Evolutionary conservation across 2,329 filamentous ascomycete species (phyloP).

Genomic region (Botrytis pseudocinerea): DNA sequence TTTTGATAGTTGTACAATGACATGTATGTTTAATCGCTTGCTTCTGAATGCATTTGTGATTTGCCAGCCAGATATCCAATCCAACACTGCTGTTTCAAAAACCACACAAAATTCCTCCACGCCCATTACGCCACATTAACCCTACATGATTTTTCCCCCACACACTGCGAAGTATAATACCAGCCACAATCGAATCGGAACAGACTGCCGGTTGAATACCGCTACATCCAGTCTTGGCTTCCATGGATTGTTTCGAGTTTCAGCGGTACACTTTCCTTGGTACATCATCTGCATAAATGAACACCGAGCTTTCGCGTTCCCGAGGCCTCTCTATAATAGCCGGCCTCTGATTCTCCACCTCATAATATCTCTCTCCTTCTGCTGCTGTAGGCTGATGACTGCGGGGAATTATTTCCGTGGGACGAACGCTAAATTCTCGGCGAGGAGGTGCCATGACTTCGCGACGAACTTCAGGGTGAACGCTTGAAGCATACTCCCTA

Average conservation of each 20-base stretch:
- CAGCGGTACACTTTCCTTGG: constrained; percentile 40
- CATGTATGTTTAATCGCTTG: background rate
- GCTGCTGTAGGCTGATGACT: constrained; percentile 31
- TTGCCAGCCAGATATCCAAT: constrained; percentile 13
- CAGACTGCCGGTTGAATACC: constrained; percentile 2
- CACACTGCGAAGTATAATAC: background rate
- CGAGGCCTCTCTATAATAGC: constrained; percentile 37
- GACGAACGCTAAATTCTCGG: constrained; percentile 39
- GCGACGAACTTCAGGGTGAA: constrained; percentile 41
- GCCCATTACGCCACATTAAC: background rate
- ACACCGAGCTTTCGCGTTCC: constrained; percentile 37
- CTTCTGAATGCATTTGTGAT: background rate
- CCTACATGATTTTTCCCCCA: constrained; percentile 3
- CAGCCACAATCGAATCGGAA: constrained; percentile 15
- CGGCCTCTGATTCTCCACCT: constrained; percentile 33
- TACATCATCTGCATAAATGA: constrained; percentile 39
- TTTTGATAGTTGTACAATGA: background rate
- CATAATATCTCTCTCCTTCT: constrained; percentile 37
- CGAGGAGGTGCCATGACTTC: constrained; percentile 34
- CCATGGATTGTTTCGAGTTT: constrained; percentile 2
- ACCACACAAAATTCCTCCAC: background rate
- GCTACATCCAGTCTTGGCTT: background rate
- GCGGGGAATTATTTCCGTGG: constrained; percentile 33
- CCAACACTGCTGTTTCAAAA: background rate
- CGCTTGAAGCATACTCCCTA: constrained; percentile 42